Conservation (phyloP, 129 eudicot species). For the Tagetes erecta region DNA sequence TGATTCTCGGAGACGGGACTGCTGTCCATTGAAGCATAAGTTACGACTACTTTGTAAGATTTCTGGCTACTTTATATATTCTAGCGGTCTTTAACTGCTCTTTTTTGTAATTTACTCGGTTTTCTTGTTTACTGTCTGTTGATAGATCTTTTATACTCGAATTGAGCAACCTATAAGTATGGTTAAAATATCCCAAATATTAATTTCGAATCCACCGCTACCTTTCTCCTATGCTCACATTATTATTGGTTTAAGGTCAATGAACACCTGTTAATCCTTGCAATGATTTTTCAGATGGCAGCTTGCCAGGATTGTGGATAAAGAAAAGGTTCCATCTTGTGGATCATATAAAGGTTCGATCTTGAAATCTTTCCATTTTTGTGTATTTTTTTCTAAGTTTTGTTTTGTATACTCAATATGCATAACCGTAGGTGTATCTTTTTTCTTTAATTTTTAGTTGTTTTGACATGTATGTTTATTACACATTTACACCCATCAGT, state of each 20-base stretch:
- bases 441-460: neutral
- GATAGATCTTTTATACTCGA: constrained; percentile 32
- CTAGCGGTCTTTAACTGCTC: constrained; percentile 33
- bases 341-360: neutral
- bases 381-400: neutral
- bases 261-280: neutral
- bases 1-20: constrained; percentile 49
- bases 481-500: neutral
- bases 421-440: neutral
- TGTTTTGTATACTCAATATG: neutral
- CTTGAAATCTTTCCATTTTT: constrained; percentile 1
- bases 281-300: constrained; percentile 20
- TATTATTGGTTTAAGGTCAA: neutral
- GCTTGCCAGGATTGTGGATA: constrained; percentile 1
- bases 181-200: neutral
- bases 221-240: neutral
- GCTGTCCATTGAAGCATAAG: constrained; percentile 49
- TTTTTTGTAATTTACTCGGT: constrained; percentile 30
- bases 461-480: neutral
- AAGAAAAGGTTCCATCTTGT: constrained; percentile 1
- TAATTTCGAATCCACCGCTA: neutral
- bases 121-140: constrained; percentile 24
- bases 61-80: constrained; percentile 43
- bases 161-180: constrained; percentile 20
- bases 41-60: constrained; percentile 44